Percentiles rank a stretch among this genome's conserved stretches.
These are phyloP conservation scores for Tetrapisispora arboricola DNA, from an alignment of 805 yeast genomes.

Conservation along the genomic window DNA sequence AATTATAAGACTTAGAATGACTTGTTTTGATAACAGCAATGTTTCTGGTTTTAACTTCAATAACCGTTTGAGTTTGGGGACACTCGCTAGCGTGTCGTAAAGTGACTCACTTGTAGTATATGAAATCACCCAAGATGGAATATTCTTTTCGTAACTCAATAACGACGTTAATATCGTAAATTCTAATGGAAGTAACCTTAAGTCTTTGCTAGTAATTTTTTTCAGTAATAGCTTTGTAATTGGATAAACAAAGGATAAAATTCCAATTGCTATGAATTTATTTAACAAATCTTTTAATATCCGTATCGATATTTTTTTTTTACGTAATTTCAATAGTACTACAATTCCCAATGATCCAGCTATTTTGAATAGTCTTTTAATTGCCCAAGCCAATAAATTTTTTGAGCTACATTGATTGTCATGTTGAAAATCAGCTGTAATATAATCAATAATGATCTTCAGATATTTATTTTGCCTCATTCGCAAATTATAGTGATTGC, in stretches of 20 bases:
- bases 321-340: neutral
- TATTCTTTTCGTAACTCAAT: neutral
- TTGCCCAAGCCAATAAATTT: neutral
- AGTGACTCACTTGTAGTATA: slow-evolving; percentile 11
- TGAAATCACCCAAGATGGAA: slow-evolving; percentile 12
- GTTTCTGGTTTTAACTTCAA: too few relatives aligned
- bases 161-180: neutral
- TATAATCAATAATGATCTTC: neutral
- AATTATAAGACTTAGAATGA: slow-evolving; percentile 8
- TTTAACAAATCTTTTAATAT: slow-evolving; percentile 32
- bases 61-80: too few relatives aligned
- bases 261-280: neutral
- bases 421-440: neutral
- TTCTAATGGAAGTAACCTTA: neutral
- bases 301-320: neutral
- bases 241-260: neutral
- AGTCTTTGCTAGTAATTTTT: neutral
- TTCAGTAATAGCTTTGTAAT: neutral
- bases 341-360: neutral
- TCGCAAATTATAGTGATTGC: neutral
- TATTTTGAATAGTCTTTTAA: neutral
- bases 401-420: neutral
- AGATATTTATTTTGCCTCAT: neutral
- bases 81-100: too few relatives aligned
- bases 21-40: slow-evolving; percentile 7